phyloP scores from a whole-genome alignment of 768 basidiomycete genomes.

The Boletus tylopilopsis region DNA sequence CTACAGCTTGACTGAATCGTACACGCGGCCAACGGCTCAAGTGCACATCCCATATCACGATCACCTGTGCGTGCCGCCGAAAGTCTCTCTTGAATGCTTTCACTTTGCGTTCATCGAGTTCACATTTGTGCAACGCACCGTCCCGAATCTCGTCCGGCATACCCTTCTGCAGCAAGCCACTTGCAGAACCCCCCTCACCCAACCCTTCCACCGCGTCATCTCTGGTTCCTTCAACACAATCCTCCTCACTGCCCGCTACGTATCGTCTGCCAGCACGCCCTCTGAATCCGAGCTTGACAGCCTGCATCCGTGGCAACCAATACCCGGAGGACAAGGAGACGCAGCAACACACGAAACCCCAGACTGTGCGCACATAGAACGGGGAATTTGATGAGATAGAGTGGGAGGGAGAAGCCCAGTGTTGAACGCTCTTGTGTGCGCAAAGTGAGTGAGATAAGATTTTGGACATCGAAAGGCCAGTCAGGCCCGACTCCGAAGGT shows the following conservation, averaged over 20 bases:
- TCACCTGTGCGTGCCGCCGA: constrained; percentile 8
- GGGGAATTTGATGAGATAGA: constrained; percentile 15
- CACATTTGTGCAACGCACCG: not conserved
- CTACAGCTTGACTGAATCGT: no score
- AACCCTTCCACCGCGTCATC: no score
- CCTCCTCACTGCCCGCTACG: constrained; percentile 6
- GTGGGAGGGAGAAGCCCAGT: constrained; percentile 3
- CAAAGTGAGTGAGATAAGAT: constrained; percentile 13
- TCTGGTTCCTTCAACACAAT: constrained; percentile 11
- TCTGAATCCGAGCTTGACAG: not conserved
- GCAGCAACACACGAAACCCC: constrained; percentile 8
- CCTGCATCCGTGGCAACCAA: not conserved
- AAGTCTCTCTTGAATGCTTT: constrained; percentile 6
- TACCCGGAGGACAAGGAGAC: no score
- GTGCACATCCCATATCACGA: not conserved
- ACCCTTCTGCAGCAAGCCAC: constrained; percentile 18
- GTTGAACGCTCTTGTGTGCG: constrained; percentile 10
- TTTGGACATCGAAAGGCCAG: constrained; percentile 5
- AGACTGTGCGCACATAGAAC: constrained; percentile 10
- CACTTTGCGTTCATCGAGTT: not conserved
- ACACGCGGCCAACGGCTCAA: not conserved
- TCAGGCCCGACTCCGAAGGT: not conserved
- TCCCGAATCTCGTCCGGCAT: constrained; percentile 10
- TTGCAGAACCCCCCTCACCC: constrained; percentile 13
- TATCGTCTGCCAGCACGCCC: not conserved